These are phyloP conservation scores for Bipolaris bicolor DNA, from an alignment of 2,329 filamentous ascomycete genomes.

Conservation along the genomic window DNA sequence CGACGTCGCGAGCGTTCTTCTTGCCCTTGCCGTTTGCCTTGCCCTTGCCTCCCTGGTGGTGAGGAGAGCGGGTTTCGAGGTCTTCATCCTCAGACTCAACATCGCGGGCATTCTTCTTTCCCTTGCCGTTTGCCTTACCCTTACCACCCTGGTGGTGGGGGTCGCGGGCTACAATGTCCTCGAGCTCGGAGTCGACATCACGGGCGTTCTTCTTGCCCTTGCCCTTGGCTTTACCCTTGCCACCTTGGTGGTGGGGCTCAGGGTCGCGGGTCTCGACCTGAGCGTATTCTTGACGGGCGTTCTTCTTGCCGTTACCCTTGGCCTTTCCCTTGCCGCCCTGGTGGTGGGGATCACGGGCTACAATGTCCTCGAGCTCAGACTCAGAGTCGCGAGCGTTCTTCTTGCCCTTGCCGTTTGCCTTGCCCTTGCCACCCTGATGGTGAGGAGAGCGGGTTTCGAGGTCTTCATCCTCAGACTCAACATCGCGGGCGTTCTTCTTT, in stretches of 20 bases:
- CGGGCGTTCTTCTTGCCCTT: background rate
- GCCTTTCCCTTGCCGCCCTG: conserved; percentile 17
- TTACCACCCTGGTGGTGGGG: background rate
- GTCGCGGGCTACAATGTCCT: background rate
- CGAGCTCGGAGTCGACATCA: background rate
- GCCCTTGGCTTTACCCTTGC: background rate
- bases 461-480: background rate
- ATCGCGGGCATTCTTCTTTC: conserved; percentile 8
- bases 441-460: background rate
- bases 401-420: too few species aligned
- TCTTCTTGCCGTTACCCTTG: conserved; percentile 17
- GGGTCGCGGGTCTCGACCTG: background rate
- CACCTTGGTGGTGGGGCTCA: conserved; percentile 10
- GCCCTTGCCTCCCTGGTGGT: background rate
- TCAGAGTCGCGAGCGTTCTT: conserved; percentile 1
- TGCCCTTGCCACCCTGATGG: too few species aligned
- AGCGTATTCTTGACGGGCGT: background rate
- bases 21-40: conserved; percentile 11
- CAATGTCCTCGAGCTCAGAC: background rate
- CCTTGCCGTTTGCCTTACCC: conserved; percentile 2
- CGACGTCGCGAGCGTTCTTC: conserved; percentile 5
- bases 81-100: background rate
- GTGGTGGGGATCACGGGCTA: conserved; percentile 2
- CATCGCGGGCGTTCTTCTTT: background rate
- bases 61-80: background rate